Conservation (phyloP, 208 protist genomes). For the Acanthamoeba quina region DNA sequence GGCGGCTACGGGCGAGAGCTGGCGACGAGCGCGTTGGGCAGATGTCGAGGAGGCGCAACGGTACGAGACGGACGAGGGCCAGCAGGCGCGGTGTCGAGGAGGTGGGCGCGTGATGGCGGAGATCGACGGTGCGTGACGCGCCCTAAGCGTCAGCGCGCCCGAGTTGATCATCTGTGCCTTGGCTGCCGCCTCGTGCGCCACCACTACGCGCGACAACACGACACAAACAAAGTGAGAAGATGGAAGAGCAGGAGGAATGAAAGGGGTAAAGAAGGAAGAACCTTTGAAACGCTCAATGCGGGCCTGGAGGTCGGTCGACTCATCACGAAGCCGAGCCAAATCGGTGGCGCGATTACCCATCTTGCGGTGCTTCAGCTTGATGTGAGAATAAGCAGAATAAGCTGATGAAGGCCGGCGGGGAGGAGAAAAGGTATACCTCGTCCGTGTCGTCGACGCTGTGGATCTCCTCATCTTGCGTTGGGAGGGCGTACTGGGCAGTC, state of each 20-base stretch:
- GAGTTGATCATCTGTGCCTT: conserved; percentile 16
- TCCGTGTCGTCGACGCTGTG: not conserved
- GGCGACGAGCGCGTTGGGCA: not conserved
- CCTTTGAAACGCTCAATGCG: conserved; percentile 40
- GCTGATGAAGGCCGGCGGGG: not conserved
- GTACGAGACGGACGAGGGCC: not conserved
- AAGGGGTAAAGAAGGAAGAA: not conserved
- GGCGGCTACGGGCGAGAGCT: not conserved
- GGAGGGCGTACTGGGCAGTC: not conserved
- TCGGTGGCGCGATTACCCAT: not conserved
- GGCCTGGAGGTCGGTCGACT: conserved; percentile 7
- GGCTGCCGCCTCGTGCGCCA: conserved; percentile 4
- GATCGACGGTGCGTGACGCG: not conserved
- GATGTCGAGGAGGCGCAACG: not conserved
- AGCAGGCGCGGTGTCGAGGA: not conserved
- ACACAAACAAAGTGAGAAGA: not conserved
- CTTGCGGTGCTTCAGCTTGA: not conserved
- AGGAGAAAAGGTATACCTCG: not conserved
- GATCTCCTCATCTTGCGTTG: not conserved
- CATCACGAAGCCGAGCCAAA: not conserved
- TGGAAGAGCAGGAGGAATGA: not conserved
- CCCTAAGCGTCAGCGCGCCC: not conserved
- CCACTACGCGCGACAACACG: not conserved
- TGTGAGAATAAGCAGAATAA: not conserved
- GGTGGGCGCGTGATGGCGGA: not conserved